These are phyloP conservation scores for Gracilaria vermiculophylla DNA, from an alignment of 23 red algal genomes.

Conservation along the genomic window DNA sequence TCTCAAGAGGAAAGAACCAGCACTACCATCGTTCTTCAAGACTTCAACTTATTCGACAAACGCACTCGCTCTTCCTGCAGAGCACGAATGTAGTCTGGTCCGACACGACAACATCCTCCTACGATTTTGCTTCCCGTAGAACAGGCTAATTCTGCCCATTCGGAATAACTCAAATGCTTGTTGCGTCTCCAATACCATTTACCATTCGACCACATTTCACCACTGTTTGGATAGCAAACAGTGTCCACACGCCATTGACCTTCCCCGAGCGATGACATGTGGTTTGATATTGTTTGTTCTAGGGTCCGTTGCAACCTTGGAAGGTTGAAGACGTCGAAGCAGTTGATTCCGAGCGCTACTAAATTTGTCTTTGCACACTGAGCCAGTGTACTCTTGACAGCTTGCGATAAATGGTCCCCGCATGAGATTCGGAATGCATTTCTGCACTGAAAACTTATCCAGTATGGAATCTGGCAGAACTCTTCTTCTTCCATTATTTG, in stretches of 20 bases:
- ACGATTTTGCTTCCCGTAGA: neutral
- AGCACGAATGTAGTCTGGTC: conserved; percentile 21
- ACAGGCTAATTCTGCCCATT: conserved; percentile 14
- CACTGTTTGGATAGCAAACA: conserved; percentile 37
- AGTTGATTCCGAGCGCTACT: conserved; percentile 36
- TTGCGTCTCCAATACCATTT: neutral
- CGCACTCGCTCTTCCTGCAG: neutral
- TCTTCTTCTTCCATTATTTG: conserved; percentile 17
- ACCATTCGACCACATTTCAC: neutral
- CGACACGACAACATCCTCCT: conserved; percentile 48
- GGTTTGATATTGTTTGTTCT: neutral
- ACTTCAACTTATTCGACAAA: no score
- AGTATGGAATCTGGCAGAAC: conserved; percentile 10
- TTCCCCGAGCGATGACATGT: neutral
- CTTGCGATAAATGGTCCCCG: neutral
- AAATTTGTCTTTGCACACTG: conserved; percentile 1
- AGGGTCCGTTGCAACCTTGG: neutral
- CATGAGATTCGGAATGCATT: conserved; percentile 6
- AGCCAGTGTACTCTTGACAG: neutral
- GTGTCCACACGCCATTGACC: conserved; percentile 31
- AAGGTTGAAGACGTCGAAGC: neutral
- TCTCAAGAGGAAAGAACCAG: neutral
- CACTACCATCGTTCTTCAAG: neutral
- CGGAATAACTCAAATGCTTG: neutral
- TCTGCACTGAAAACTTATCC: conserved; percentile 46